Base-by-base conservation (phyloP, 768 basidiomycete species). In the Podaxis sp. region DNA sequence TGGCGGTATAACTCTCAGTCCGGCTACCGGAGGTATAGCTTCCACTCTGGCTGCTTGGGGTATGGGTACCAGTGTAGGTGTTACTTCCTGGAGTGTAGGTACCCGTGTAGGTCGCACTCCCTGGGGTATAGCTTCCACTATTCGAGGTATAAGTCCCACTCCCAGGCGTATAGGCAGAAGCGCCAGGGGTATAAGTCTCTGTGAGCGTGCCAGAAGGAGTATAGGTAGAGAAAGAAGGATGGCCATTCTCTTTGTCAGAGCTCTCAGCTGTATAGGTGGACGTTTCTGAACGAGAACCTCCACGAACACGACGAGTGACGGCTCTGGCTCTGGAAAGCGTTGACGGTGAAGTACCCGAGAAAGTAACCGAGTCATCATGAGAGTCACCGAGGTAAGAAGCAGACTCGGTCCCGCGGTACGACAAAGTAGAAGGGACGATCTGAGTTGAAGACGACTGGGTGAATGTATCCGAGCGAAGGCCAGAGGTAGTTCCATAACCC, bases 211-310 rank as follows among this genome's bases (percentile, higher is more conserved):
- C 30, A 12, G 60, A 37, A n/a, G 54, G 60, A 17, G 55, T 56
- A 33, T 54, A 62, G 2, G 55, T 30, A 12, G 37, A 48, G 11
- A 54, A 62, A 26, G 46, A 49, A 22, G 58, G 24, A 8, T 63
- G 67, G 4, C 70, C 72, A 66, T 88, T 87, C 71, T 87, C 88
- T 69, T 86, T 87, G 64, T 90, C 86, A 0, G 83, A 84, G 4
- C 70, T 72, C 11, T 75, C 76, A n/a, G 82, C 82, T 17, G 72
- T 73, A 68, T 77, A 76, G 0, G 77, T 75, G 6, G 70, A 78
- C 1, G 82, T 80, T 57, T 77, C 76, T 6, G 81, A 77, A 44
- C 80, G 74, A 4, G 83, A 78, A 24, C 73, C 76, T 2, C 81
- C 79, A 3, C 78, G 70, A 24, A 65, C 72, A 38, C 85, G 76